Evolutionary conservation across 148 eudicot species (phyloP).

Genomic region (Diospyros lotus): DNA sequence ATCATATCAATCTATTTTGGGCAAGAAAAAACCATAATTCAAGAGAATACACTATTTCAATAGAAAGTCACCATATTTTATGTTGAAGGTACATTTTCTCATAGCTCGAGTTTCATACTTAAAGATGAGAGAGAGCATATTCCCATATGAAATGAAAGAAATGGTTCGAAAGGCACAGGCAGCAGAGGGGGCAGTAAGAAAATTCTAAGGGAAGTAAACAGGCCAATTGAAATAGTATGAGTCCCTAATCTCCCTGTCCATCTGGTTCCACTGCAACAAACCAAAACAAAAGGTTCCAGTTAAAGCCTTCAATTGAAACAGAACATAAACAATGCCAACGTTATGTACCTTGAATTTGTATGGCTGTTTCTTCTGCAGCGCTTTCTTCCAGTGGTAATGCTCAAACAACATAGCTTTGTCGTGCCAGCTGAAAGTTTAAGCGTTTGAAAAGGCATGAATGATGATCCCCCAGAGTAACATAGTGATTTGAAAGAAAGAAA

Average conservation of each 20-base stretch:
- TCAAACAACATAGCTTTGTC: slow-evolving; percentile 87
- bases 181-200: too few species aligned
- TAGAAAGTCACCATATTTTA: too few species aligned
- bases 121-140: too few species aligned
- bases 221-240: slow-evolving; percentile 96
- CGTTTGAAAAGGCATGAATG: neutral
- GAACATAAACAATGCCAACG: neutral
- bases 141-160: too few species aligned
- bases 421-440: slow-evolving; percentile 68
- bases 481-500: neutral
- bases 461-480: neutral
- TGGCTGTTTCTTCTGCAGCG: slow-evolving; percentile 56
- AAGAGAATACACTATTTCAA: too few species aligned
- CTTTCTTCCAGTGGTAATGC: slow-evolving; percentile 94
- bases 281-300: neutral
- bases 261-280: slow-evolving; percentile 79
- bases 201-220: slow-evolving; percentile 49
- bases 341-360: slow-evolving; percentile 63
- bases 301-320: slow-evolving; percentile 1
- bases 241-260: slow-evolving; percentile 53
- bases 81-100: too few species aligned
- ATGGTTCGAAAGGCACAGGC: too few species aligned
- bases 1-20: too few species aligned
- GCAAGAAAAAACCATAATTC: too few species aligned
- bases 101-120: too few species aligned